phyloP scores from a whole-genome alignment of 2,329 filamentous ascomycete genomes.

The Fusarium haematococcum region DNA sequence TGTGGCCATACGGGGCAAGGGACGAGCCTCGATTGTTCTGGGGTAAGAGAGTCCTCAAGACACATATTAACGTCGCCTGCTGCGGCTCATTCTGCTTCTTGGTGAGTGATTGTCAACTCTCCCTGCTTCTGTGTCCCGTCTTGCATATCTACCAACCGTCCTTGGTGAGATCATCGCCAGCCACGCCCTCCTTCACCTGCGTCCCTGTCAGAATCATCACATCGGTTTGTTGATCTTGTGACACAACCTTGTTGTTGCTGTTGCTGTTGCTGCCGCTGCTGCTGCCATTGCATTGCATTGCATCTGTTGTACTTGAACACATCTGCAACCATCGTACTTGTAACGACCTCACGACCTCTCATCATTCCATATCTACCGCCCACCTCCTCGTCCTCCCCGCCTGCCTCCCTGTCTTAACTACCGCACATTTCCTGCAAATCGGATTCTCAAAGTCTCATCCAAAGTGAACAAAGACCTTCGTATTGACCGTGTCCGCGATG shows the following conservation, averaged over 20 bases:
- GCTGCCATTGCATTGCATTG: conserved; percentile 15
- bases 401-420: neutral
- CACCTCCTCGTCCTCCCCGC: neutral
- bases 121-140: conserved; percentile 5
- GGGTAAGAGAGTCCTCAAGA: conserved; percentile 23
- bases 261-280: neutral
- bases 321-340: conserved; percentile 8
- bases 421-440: neutral
- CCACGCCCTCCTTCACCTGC: neutral
- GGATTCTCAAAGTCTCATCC: neutral
- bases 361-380: conserved; percentile 7
- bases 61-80: conserved; percentile 33
- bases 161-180: conserved; percentile 19
- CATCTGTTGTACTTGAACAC: conserved; percentile 4
- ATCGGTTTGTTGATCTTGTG: conserved; percentile 19
- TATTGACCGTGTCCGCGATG: conserved; percentile 39
- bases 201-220: conserved; percentile 8
- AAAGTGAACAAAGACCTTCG: neutral
- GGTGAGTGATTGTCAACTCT: conserved; percentile 33
- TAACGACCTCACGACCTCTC: conserved; percentile 7
- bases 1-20: conserved; percentile 27
- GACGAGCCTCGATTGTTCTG: conserved; percentile 18
- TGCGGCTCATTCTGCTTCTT: conserved; percentile 29
- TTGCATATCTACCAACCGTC: conserved; percentile 18
- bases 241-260: conserved; percentile 16